Percentiles rank a stretch among this genome's conserved stretches.
Conservation (phyloP, 192 early-diverging fungal genomes). For the Chytriomyces sp. region DNA sequence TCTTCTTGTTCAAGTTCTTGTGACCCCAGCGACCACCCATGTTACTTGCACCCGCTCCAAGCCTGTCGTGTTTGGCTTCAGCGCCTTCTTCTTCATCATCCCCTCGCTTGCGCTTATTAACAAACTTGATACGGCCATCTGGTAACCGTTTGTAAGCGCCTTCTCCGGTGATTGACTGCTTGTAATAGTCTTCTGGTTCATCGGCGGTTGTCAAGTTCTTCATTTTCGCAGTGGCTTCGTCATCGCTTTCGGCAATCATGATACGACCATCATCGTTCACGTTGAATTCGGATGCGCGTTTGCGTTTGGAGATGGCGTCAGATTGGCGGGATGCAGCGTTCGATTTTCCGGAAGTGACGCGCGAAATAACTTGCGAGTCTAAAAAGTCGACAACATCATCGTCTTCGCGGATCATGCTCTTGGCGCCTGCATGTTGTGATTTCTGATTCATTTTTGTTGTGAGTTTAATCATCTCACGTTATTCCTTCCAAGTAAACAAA, state of each 20-base stretch:
- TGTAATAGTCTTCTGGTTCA: slow-evolving; percentile 76
- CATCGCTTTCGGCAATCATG: slow-evolving; percentile 78
- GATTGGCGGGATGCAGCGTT: background rate
- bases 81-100: slow-evolving; percentile 55
- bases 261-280: slow-evolving; percentile 77
- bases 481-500: background rate
- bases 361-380: slow-evolving; percentile 76
- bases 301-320: slow-evolving; percentile 28
- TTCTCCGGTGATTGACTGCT: slow-evolving; percentile 76
- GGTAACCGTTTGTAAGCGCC: slow-evolving; percentile 86
- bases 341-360: slow-evolving; percentile 43
- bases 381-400: slow-evolving; percentile 82
- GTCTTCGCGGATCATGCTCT: slow-evolving; percentile 55
- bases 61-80: slow-evolving; percentile 27
- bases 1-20: slow-evolving; percentile 30
- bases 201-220: slow-evolving; percentile 45
- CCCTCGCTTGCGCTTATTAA: slow-evolving; percentile 58
- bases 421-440: background rate
- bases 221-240: slow-evolving; percentile 42
- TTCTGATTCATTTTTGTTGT: slow-evolving; percentile 3
- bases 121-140: slow-evolving; percentile 87
- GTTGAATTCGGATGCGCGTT: slow-evolving; percentile 58
- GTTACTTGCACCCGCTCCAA: slow-evolving; percentile 35
- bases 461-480: background rate
- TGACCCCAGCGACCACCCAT: slow-evolving; percentile 30